These are phyloP conservation scores for Epicoccum sorghinum DNA, from an alignment of 2,329 filamentous ascomycete genomes.

Conservation along the genomic window DNA sequence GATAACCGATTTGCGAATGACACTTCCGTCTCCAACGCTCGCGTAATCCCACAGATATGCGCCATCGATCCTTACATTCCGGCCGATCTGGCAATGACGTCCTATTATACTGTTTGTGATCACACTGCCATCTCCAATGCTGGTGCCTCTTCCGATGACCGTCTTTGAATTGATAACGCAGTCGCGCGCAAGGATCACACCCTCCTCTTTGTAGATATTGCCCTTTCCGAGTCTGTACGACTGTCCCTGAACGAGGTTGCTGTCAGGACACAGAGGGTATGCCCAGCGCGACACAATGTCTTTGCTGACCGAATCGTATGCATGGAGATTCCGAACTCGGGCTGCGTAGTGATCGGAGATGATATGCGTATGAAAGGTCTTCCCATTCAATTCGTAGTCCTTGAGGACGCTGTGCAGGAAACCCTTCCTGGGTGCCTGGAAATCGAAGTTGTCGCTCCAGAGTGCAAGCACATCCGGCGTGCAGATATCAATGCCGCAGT, in stretches of 20 bases:
- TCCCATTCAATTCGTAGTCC: constrained; percentile 95
- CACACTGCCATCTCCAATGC: constrained; percentile 72
- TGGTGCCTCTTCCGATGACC: constrained; percentile 77
- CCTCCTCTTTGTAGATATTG: constrained; percentile 78
- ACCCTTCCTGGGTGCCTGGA: constrained; percentile 84
- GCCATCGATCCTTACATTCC: constrained; percentile 77
- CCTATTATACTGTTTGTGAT: constrained; percentile 83
- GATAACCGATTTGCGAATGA: constrained; percentile 74
- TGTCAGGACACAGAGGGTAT: constrained; percentile 87
- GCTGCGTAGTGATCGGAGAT: constrained; percentile 84
- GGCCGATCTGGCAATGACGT: constrained; percentile 82
- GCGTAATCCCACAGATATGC: constrained; percentile 90
- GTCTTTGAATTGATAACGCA: constrained; percentile 71
- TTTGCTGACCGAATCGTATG: constrained; percentile 86
- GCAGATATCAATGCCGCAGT: constrained; percentile 96
- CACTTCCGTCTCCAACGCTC: constrained; percentile 74
- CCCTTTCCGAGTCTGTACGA: constrained; percentile 74
- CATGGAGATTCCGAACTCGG: constrained; percentile 80
- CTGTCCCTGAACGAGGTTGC: constrained; percentile 79
- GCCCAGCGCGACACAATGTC: constrained; percentile 89
- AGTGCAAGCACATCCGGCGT: constrained; percentile 92
- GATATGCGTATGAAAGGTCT: constrained; percentile 93
- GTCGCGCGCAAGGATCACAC: constrained; percentile 75
- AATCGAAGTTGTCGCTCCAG: constrained; percentile 98
- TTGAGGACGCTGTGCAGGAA: constrained; percentile 93